Evolutionary conservation across 2,329 filamentous ascomycete species (phyloP).

Genomic region (Botrytis deweyae): DNA sequence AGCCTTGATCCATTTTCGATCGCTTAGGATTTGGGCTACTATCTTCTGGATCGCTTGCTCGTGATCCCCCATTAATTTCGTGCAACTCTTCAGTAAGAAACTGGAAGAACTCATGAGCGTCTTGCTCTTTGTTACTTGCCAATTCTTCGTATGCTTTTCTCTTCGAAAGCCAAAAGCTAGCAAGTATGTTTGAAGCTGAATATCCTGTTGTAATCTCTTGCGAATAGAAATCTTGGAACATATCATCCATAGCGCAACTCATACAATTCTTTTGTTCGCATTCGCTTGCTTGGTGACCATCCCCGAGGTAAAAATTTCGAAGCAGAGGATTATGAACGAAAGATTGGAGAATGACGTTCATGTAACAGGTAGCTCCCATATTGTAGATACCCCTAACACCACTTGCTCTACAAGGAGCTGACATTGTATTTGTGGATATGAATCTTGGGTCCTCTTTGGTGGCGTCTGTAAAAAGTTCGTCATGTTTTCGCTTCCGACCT

Average conservation of each 20-base stretch:
- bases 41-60: conserved; percentile 40
- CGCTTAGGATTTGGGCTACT: conserved; percentile 29
- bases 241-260: conserved; percentile 70
- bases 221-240: conserved; percentile 70
- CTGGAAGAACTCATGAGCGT: conserved; percentile 96
- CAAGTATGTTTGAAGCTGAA: conserved; percentile 83
- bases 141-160: conserved; percentile 69
- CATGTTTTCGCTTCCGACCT: conserved; percentile 73
- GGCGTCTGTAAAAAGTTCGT: conserved; percentile 65
- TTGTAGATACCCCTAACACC: conserved; percentile 93
- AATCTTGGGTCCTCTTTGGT: conserved; percentile 72
- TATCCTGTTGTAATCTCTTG: conserved; percentile 83
- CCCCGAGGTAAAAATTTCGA: conserved; percentile 86
- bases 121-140: conserved; percentile 91
- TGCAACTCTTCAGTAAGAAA: conserved; percentile 92
- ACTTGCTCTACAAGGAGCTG: conserved; percentile 79
- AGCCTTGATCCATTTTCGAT: conserved; percentile 45
- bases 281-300: conserved; percentile 78
- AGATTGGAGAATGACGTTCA: conserved; percentile 92
- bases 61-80: conserved; percentile 64
- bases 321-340: conserved; percentile 92
- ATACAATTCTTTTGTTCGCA: conserved; percentile 65
- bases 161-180: conserved; percentile 86
- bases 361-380: conserved; percentile 97
- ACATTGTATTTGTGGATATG: conserved; percentile 73